Conservation (phyloP, 345 rosid genomes). For the Gossypium rotundifolium region DNA sequence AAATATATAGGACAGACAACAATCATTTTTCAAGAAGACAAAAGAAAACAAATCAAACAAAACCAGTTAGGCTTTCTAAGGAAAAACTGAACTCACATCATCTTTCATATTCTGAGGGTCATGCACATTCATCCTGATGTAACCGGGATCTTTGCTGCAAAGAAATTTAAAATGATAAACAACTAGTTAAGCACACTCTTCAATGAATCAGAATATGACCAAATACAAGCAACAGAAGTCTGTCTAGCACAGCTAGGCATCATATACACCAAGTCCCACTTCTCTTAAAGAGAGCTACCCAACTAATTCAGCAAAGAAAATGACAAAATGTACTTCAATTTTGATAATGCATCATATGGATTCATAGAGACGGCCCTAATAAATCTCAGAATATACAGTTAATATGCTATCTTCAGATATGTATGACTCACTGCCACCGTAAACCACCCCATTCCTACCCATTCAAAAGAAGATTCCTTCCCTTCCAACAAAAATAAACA, state of each 20-base stretch:
- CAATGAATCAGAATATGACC: not conserved
- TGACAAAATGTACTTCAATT: not conserved
- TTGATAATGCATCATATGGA: not conserved
- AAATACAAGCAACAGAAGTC: not conserved
- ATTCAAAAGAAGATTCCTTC: not conserved
- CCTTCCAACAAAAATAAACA: not conserved
- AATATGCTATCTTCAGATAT: not conserved
- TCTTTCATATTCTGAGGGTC: conserved; percentile 88
- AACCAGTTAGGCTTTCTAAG: not conserved
- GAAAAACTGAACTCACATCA: conserved; percentile 48
- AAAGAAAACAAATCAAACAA: not conserved
- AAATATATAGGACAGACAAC: not conserved
- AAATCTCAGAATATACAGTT: not conserved
- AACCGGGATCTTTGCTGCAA: conserved; percentile 95
- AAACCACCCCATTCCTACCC: not conserved
- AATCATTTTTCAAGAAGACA: not conserved
- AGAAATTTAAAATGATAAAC: conserved; percentile 10
- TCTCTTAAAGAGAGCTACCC: not conserved
- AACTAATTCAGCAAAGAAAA: not conserved
- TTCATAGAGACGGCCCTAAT: not conserved
- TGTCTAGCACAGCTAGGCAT: not conserved
- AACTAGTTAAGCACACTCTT: not conserved
- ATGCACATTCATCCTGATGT: conserved; percentile 70
- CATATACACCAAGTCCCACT: not conserved
- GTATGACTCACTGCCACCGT: not conserved